A percentile compares a stretch with the other conserved stretches of the same genome.
Evolutionary conservation across 257 asterid species (phyloP).

Genomic region (Forsythia suspensa): DNA sequence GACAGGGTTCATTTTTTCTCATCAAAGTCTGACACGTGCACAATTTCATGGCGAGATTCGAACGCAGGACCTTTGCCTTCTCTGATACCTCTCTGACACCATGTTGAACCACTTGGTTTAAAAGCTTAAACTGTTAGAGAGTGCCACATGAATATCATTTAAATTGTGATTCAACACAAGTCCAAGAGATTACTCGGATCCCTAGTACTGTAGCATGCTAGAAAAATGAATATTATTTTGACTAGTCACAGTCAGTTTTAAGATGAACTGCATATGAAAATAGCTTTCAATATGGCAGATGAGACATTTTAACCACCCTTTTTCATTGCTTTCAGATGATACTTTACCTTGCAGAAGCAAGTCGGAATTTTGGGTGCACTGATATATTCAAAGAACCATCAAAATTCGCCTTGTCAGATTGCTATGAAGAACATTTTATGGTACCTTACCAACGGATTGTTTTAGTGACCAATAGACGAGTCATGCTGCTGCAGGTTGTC

Average conservation of each 20-base stretch:
- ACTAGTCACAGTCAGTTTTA: neutral
- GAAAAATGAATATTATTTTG: conserved; percentile 13
- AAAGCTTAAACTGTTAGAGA: neutral
- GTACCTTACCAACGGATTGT: conserved; percentile 90
- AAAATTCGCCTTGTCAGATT: conserved; percentile 91
- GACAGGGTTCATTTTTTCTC: no score
- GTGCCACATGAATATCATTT: neutral
- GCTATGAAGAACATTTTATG: conserved; percentile 73
- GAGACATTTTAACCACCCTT: conserved; percentile 18
- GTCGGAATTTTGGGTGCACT: conserved; percentile 93
- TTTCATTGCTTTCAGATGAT: conserved; percentile 55
- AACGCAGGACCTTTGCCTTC: no score
- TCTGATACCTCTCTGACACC: no score
- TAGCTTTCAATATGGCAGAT: conserved; percentile 2
- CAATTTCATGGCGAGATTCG: no score
- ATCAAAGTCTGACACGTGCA: no score
- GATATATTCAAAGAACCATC: conserved; percentile 98
- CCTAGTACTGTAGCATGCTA: conserved; percentile 1
- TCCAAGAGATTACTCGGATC: neutral
- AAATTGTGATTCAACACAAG: neutral
- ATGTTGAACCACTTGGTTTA: no score
- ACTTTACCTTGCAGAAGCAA: conserved; percentile 93
- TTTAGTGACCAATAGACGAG: conserved; percentile 80
- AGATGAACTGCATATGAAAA: conserved; percentile 1
- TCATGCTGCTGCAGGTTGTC: conserved; percentile 86